Evolutionary conservation across 768 basidiomycete genomes (phyloP), one percentile per base, ranked within the genome.

Genomic region (Termitomyces sp.): DNA sequence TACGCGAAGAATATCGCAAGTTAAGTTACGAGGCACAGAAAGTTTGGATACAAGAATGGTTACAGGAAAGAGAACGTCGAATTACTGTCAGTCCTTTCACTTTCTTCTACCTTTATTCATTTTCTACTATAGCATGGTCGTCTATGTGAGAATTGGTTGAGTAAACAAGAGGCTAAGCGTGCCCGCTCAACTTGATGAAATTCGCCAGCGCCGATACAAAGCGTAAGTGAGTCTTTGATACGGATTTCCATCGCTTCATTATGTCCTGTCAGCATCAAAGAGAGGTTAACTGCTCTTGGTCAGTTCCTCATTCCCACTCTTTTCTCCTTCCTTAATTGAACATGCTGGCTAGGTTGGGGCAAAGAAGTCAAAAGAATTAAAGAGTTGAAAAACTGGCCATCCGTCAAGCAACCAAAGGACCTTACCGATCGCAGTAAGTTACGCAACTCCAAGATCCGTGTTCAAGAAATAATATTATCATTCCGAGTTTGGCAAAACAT

Each of bases 401-500:
- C 44, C 17, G 27, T 45, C 9, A 45, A 45, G 8, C 27, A 45
- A 45, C 44, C 44, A 5, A 45, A 45, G 21, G 44, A 45, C 27
- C 44, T 45, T 29, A 27, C 44, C 25, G 44, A 45, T 14, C 27
- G 44, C 17, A 45, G 44, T 45, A 14, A 45, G 44, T 14, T 14
- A 7, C 17, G 6, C 7, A 25, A 2, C n/a, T 25, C 0, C 43
- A 38, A 17, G 27, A 27, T 27, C 8, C n/a, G 27, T 27, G 9
- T 37, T n/a, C 27, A 14, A 40, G 32, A 17, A 11, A 10, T 44
- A 23, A 29, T 17, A 19, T 23, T 23, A 31, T 41, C 29, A 29
- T 8, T 27, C 16, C n/a, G 7, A 58, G 57, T 45, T 31, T 58
- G 57, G 57, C 7, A 27, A 41, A 53, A 53, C 16, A 53, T 46